Conservation (phyloP, 164 flowering plant species). For the Stephania cephalantha region DNA sequence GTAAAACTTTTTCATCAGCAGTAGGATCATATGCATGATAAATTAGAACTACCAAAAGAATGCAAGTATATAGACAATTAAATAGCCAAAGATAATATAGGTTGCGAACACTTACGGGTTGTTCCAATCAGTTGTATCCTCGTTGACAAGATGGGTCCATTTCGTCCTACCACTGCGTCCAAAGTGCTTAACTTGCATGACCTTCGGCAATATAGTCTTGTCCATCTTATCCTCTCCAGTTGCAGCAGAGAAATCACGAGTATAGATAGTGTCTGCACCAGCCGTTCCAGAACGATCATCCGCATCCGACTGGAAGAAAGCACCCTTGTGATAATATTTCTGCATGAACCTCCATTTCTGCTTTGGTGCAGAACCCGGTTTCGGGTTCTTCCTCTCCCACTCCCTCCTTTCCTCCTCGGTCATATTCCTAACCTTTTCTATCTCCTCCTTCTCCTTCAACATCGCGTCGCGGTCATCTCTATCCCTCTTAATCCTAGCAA, state of each 20-base stretch:
- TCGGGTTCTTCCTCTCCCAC: conserved; percentile 93
- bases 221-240: conserved; percentile 94
- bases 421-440: conserved; percentile 86
- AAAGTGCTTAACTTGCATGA: conserved; percentile 96
- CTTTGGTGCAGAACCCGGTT: conserved; percentile 43
- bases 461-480: conserved; percentile 72
- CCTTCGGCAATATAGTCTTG: conserved; percentile 78
- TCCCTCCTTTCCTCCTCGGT: conserved; percentile 87
- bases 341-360: conserved; percentile 97
- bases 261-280: conserved; percentile 42
- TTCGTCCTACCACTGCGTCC: conserved; percentile 97
- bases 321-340: conserved; percentile 93
- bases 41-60: neutral
- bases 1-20: neutral
- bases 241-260: conserved; percentile 80
- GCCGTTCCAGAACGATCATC: conserved; percentile 55
- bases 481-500: conserved; percentile 86
- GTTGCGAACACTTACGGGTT: conserved; percentile 52
- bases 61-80: neutral
- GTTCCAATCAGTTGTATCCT: conserved; percentile 96
- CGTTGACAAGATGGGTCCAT: conserved; percentile 94
- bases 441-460: conserved; percentile 85
- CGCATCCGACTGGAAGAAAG: conserved; percentile 65
- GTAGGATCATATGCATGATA: neutral
- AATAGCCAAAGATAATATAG: neutral